Percentiles rank a stretch among this genome's conserved stretches.
phyloP scores from a whole-genome alignment of 2,329 filamentous ascomycete species.

The Truncatella angustata region DNA sequence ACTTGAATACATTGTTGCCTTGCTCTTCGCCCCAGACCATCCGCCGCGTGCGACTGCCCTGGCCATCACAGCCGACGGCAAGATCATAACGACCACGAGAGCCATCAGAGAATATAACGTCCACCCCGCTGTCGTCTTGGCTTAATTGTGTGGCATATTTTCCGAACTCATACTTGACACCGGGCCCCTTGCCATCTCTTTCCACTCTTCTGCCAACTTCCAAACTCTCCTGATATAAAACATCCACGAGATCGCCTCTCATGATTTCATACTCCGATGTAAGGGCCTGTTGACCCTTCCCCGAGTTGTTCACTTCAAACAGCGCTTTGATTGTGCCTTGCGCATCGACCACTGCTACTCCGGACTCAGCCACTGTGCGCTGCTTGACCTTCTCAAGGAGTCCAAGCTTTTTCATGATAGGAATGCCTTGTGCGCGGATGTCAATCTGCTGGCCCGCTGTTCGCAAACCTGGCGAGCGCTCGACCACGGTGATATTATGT shows the following conservation, averaged over 20 bases:
- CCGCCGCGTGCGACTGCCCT: conserved; percentile 46
- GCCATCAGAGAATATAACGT: conserved; percentile 43
- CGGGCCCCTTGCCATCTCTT: conserved; percentile 16
- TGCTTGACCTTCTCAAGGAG: conserved; percentile 30
- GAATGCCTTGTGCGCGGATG: conserved; percentile 38
- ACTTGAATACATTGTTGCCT: conserved; percentile 24
- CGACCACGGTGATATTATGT: conserved; percentile 33
- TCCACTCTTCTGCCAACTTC: conserved; percentile 18
- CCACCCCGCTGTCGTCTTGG: conserved; percentile 28
- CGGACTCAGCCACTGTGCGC: conserved; percentile 43
- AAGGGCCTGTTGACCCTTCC: conserved; percentile 40
- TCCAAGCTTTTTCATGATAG: conserved; percentile 35
- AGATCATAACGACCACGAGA: conserved; percentile 43
- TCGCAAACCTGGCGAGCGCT: conserved; percentile 35
- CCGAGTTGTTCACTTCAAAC: conserved; percentile 37
- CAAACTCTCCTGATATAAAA: conserved; percentile 43
- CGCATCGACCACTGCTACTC: conserved; percentile 43
- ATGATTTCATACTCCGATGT: conserved; percentile 61
- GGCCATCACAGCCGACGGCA: conserved; percentile 55
- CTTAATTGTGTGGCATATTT: conserved; percentile 26
- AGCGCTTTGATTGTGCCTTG: conserved; percentile 35
- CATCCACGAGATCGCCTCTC: conserved; percentile 50
- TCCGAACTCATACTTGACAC: conserved; percentile 31
- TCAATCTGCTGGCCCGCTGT: conserved; percentile 43
- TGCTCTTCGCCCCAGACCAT: conserved; percentile 29